These are phyloP conservation scores for Hypoxylon crocopeplum DNA, from an alignment of 495 filamentous ascomycete species.

Conservation along the genomic window DNA sequence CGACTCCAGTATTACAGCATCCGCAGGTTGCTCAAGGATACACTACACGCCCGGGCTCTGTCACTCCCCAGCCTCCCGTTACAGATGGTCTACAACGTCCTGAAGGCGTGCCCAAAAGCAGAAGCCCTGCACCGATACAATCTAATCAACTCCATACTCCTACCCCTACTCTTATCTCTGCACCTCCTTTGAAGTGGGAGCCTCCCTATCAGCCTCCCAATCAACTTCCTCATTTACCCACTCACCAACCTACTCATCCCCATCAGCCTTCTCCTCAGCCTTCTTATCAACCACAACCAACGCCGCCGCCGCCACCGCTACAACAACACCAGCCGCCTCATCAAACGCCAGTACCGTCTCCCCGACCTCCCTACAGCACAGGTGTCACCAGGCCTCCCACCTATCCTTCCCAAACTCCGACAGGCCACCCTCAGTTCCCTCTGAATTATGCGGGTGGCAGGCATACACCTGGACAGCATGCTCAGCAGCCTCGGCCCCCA, in stretches of 20 bases:
- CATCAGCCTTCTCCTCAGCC: slow-evolving; percentile 19
- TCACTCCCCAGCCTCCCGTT: slow-evolving; percentile 27
- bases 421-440: slow-evolving; percentile 28
- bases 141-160: slow-evolving; percentile 35
- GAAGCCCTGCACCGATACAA: slow-evolving; percentile 38
- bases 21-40: slow-evolving; percentile 46
- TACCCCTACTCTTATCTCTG: slow-evolving; percentile 8
- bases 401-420: slow-evolving; percentile 35
- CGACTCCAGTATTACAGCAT: slow-evolving; percentile 49
- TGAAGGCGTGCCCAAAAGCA: slow-evolving; percentile 30
- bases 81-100: slow-evolving; percentile 44
- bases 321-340: slow-evolving; percentile 27
- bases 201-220: slow-evolving; percentile 49
- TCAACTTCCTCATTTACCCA: slow-evolving; percentile 33
- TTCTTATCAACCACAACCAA: slow-evolving; percentile 12
- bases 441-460: slow-evolving; percentile 31
- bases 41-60: slow-evolving; percentile 32
- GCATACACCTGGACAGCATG: slow-evolving; percentile 34
- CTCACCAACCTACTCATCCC: slow-evolving; percentile 10
- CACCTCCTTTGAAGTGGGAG: slow-evolving; percentile 55
- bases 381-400: slow-evolving; percentile 33
- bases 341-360: slow-evolving; percentile 39
- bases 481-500: slow-evolving; percentile 23
- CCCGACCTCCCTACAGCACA: slow-evolving; percentile 33
- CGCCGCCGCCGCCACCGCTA: slow-evolving; percentile 31